Evolutionary conservation across 352 stramenopile genomes (phyloP).

Genomic region (Pythium sp.): DNA sequence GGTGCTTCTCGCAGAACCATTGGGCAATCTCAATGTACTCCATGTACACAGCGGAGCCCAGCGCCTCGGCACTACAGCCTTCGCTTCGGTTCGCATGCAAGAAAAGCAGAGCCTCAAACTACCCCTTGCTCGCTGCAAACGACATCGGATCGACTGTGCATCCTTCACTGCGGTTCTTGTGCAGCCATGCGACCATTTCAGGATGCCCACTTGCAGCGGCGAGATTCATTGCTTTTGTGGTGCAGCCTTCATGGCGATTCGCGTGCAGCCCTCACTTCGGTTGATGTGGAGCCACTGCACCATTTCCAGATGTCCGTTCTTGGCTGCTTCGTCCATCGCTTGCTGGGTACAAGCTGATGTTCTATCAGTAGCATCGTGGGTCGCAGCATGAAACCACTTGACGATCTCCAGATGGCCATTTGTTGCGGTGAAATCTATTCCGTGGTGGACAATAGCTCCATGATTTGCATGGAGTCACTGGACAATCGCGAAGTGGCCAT

Average conservation of each 20-base stretch:
- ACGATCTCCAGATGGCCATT: neutral
- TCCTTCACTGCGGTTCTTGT: neutral
- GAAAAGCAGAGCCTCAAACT: neutral
- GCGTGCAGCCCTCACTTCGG: constrained; percentile 20
- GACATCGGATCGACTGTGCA: neutral
- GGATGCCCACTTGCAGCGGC: neutral
- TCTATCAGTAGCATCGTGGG: neutral
- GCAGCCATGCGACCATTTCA: neutral
- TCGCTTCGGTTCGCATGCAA: neutral
- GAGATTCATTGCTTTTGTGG: neutral
- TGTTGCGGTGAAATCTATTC: neutral
- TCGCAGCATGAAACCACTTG: neutral
- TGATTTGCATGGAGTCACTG: neutral
- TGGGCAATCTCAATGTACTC: neutral
- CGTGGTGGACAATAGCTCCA: neutral
- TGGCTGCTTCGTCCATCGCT: neutral
- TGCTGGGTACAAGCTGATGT: neutral
- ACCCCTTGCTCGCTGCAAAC: neutral
- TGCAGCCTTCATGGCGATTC: constrained; percentile 59
- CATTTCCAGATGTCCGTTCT: neutral
- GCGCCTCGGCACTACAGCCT: neutral
- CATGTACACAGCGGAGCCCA: neutral
- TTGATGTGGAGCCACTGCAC: neutral
- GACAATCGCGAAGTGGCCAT: neutral
- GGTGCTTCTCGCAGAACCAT: neutral